Evolutionary conservation across 73 alveolate species (phyloP), one percentile per base, ranked within the genome.

Genomic region (Tetrahymena borealis): DNA sequence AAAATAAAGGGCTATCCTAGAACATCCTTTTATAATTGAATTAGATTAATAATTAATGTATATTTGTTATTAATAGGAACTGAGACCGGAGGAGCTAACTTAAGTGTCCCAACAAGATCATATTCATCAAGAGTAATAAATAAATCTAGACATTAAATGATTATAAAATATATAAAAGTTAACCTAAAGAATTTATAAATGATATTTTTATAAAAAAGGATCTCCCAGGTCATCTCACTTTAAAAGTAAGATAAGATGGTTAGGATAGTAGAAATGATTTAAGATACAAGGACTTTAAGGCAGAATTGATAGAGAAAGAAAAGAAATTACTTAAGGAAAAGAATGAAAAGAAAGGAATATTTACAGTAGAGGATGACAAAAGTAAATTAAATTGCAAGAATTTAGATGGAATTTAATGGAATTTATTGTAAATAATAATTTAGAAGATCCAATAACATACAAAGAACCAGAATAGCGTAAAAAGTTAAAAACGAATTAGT

Each of bases 201-300:
- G 28, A 24, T 60, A 60, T 24, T 15, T n/a, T 60, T 13, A 60
- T 60, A 60, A 60, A 20, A 60, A 4, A 60, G 94, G 99, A 98
- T 91, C 90, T 98, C 78, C 99, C 99, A 28, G 98, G 99, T 40
- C 97, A 98, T 93, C 93, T 97, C 11, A 94, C 78, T 32, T 93
- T 98, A 32, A 98, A 98, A 96, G 91, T 96, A 37, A 93, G 99
- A 90, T 91, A 94, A 39, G 94, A 91, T 35, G 99, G 98, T 90
- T 95, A 98, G 92, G 98, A 98, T 0, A 93, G 96, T 33, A 91
- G 91, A 43, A 95, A 94, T 39, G 99, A 96, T 78, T 90, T 95
- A 39, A 95, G 95, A 41, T 79, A 90, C 41, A 96, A 94, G 79
- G 97, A 97, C 94, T 96, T 96, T 93, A 96, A 98, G 78, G 95